Percentiles rank a stretch among this genome's conserved stretches.
Conservation (phyloP, 2,329 filamentous ascomycete genomes). For the Calonectria ilicicola region DNA sequence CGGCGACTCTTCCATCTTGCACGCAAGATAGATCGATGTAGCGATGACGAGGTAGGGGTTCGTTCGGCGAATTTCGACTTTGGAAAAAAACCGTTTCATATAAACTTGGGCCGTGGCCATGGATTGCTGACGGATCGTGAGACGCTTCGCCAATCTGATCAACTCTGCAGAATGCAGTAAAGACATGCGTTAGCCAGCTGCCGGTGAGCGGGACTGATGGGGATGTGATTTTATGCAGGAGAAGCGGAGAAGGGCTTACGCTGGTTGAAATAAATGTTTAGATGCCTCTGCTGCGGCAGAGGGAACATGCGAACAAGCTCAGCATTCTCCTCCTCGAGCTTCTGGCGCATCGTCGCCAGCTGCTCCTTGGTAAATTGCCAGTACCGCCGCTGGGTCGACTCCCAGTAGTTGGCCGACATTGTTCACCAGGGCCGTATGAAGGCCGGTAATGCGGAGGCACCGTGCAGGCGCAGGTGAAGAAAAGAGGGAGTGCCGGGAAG, state of each 20-base stretch:
- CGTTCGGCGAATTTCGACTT: slow-evolving; percentile 89
- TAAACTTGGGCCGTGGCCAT: slow-evolving; percentile 96
- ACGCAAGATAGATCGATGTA: slow-evolving; percentile 94
- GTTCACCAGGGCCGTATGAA: slow-evolving; percentile 30
- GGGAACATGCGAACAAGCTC: slow-evolving; percentile 82
- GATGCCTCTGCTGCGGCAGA: slow-evolving; percentile 82
- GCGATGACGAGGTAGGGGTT: slow-evolving; percentile 94
- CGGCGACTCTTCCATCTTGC: slow-evolving; percentile 97
- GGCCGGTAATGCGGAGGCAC: slow-evolving; percentile 11
- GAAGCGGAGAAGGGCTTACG: slow-evolving; percentile 65
- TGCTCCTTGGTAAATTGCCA: slow-evolving; percentile 93
- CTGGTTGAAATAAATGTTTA: slow-evolving; percentile 93
- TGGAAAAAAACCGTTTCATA: slow-evolving; percentile 91
- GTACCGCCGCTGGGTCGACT: slow-evolving; percentile 88
- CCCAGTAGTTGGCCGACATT: slow-evolving; percentile 98
- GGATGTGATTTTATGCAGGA: not conserved
- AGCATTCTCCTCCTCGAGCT: slow-evolving; percentile 81
- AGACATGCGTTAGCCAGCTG: slow-evolving; percentile 17
- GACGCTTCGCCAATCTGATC: slow-evolving; percentile 83
- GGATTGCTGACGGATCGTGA: slow-evolving; percentile 89
- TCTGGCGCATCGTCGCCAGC: slow-evolving; percentile 79
- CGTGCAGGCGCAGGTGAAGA: not conserved
- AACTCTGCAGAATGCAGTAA: slow-evolving; percentile 68
- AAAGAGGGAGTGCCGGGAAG: not conserved
- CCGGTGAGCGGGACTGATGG: not conserved